A percentile compares a stretch with the other conserved stretches of the same genome.
phyloP scores from a whole-genome alignment of 176 grass and related monocot genomes.

The Zoysia japonica region DNA sequence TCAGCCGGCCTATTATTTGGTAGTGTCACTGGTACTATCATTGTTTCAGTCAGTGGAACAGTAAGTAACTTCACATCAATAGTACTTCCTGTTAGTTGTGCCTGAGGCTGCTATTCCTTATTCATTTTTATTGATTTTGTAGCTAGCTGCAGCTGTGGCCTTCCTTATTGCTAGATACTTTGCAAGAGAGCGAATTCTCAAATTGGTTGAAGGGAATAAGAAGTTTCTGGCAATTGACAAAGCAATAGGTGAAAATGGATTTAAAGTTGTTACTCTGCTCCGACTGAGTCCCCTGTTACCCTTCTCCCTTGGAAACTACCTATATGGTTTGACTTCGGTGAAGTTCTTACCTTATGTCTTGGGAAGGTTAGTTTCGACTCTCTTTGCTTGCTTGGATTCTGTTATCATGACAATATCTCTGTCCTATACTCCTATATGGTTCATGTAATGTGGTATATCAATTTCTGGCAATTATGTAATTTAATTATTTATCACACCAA shows the following conservation, averaged over 20 bases:
- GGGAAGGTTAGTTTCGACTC: slow-evolving; percentile 74
- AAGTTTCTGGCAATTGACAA: slow-evolving; percentile 98
- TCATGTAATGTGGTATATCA: not conserved
- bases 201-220: slow-evolving; percentile 97
- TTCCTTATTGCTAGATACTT: slow-evolving; percentile 99
- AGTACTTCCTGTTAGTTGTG: not conserved
- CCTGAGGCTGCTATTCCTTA: slow-evolving; percentile 7
- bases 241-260: slow-evolving; percentile 99
- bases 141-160: slow-evolving; percentile 83
- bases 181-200: slow-evolving; percentile 92
- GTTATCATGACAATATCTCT: not conserved
- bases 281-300: slow-evolving; percentile 92
- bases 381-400: not conserved
- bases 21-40: slow-evolving; percentile 78
- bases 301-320: slow-evolving; percentile 96
- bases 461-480: slow-evolving; percentile 10
- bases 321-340: slow-evolving; percentile 96
- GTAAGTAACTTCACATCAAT: slow-evolving; percentile 53
- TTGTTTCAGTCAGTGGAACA: slow-evolving; percentile 95
- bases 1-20: slow-evolving; percentile 90
- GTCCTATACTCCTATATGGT: slow-evolving; percentile 18
- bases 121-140: slow-evolving; percentile 40
- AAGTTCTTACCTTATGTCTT: slow-evolving; percentile 94
- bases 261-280: slow-evolving; percentile 90
- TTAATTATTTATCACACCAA: slow-evolving; percentile 9